Conservation (phyloP, 2,329 filamentous ascomycete species). For the Lasiodiplodia sp. region DNA sequence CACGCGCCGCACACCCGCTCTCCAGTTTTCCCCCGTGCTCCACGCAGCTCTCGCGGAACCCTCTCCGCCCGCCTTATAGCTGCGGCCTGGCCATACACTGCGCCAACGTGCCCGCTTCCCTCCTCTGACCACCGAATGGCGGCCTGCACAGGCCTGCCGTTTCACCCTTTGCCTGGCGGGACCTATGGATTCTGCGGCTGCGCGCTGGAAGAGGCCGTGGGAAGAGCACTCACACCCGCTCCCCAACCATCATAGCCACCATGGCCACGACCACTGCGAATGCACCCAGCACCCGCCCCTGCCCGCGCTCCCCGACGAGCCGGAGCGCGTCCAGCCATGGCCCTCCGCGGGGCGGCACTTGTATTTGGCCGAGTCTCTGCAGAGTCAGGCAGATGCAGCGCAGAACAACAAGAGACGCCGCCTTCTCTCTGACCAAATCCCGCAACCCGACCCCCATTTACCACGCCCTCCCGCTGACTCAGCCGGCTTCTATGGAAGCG, state of each 20-base stretch:
- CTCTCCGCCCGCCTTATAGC: slow-evolving; percentile 22
- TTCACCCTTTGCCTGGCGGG: slow-evolving; percentile 34
- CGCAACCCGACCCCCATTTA: slow-evolving; percentile 2
- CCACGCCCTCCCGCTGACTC: slow-evolving; percentile 17
- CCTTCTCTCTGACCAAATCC: slow-evolving; percentile 1
- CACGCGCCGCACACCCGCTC: neutral
- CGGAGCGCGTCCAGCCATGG: neutral
- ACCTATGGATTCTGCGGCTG: slow-evolving; percentile 42
- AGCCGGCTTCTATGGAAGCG: slow-evolving; percentile 24
- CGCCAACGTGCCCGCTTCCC: neutral
- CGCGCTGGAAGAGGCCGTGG: slow-evolving; percentile 43
- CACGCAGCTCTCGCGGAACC: slow-evolving; percentile 7
- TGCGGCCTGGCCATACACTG: slow-evolving; percentile 1
- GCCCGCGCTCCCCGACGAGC: neutral
- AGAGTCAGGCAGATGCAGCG: slow-evolving; percentile 12
- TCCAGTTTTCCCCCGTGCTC: slow-evolving; percentile 24
- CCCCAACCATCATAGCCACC: slow-evolving; percentile 2
- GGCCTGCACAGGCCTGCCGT: slow-evolving; percentile 34
- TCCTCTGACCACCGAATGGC: slow-evolving; percentile 38
- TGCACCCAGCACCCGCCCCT: neutral
- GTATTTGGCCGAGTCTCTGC: slow-evolving; percentile 14
- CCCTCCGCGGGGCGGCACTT: neutral
- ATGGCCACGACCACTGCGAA: neutral
- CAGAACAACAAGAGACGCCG: slow-evolving; percentile 28
- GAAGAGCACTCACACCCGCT: slow-evolving; percentile 35